phyloP scores from a whole-genome alignment of 73 alveolate species.

The Paramecium octaurelia region DNA sequence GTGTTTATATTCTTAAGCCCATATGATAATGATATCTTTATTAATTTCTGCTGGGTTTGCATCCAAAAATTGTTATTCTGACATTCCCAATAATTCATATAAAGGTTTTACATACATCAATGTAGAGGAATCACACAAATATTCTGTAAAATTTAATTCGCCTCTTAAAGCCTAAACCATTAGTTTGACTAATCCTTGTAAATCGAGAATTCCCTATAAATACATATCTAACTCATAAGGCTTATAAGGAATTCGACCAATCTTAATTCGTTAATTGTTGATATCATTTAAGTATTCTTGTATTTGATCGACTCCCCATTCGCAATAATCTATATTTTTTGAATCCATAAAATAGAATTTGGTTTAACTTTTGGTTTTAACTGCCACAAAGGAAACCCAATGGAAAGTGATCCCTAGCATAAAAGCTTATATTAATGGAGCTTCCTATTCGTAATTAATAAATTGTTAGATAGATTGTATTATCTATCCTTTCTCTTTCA shows the following conservation, averaged over 20 bases:
- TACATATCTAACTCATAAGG: conserved; percentile 23
- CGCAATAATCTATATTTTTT: neutral
- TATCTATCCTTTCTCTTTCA: neutral
- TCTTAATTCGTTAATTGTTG: neutral
- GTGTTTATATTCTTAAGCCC: neutral
- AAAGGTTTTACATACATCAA: neutral
- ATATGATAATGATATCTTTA: neutral
- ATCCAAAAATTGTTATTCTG: neutral
- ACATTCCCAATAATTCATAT: neutral
- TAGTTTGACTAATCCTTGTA: neutral
- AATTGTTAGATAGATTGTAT: neutral
- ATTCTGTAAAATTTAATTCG: neutral
- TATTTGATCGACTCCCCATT: neutral
- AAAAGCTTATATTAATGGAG: neutral
- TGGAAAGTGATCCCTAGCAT: neutral
- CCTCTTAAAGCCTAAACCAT: neutral
- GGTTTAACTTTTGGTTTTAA: neutral
- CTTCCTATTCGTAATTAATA: neutral
- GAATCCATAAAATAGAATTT: conserved; percentile 22
- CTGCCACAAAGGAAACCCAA: conserved; percentile 33
- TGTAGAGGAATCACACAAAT: neutral
- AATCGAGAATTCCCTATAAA: neutral
- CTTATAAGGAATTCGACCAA: neutral
- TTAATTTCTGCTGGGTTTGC: neutral
- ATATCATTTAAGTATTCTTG: neutral